A percentile compares a stretch with the other conserved stretches of the same genome.
These are phyloP conservation scores for Zygotorulaspora chibaensis DNA, from an alignment of 805 yeast species.

Conservation along the genomic window DNA sequence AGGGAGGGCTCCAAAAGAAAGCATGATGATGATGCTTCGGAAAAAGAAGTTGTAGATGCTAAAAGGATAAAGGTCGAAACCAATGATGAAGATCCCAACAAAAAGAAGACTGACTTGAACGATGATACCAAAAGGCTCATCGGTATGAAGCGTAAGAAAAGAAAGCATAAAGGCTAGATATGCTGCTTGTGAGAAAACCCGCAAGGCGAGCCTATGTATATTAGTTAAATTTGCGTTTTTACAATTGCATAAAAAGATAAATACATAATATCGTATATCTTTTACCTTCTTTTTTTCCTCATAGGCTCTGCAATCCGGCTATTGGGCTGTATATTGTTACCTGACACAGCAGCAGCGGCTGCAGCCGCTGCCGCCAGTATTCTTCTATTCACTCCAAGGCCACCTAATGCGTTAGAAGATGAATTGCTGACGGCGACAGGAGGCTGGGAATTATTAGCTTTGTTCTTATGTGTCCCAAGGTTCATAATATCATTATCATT, in stretches of 20 bases:
- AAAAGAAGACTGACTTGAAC: constrained; percentile 39
- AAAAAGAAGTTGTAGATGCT: constrained; percentile 16
- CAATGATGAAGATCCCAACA: constrained; percentile 17
- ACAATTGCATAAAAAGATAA: not conserved
- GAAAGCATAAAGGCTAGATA: constrained; percentile 44
- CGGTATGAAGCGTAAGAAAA: constrained; percentile 60
- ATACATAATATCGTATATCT: not conserved
- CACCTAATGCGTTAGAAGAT: constrained; percentile 29
- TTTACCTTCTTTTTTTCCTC: constrained; percentile 29
- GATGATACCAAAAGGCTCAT: constrained; percentile 60
- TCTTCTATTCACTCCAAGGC: constrained; percentile 35
- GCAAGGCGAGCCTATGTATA: not conserved
- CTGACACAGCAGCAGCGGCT: constrained; percentile 37
- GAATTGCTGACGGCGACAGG: constrained; percentile 19
- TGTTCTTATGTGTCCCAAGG: constrained; percentile 22
- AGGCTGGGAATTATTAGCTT: constrained; percentile 20
- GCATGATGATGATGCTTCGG: constrained; percentile 24
- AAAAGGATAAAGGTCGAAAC: constrained; percentile 29
- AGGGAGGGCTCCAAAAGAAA: constrained; percentile 34
- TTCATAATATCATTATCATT: constrained; percentile 75
- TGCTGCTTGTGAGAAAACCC: not conserved
- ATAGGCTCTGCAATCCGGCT: constrained; percentile 25
- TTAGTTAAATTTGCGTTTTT: constrained; percentile 4
- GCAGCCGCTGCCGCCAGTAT: constrained; percentile 39
- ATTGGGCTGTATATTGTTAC: constrained; percentile 19